A percentile compares a stretch with the other conserved stretches of the same genome.
These are phyloP conservation scores for Ustilago nuda DNA, from an alignment of 1,284 basidiomycete genomes.

Conservation along the genomic window DNA sequence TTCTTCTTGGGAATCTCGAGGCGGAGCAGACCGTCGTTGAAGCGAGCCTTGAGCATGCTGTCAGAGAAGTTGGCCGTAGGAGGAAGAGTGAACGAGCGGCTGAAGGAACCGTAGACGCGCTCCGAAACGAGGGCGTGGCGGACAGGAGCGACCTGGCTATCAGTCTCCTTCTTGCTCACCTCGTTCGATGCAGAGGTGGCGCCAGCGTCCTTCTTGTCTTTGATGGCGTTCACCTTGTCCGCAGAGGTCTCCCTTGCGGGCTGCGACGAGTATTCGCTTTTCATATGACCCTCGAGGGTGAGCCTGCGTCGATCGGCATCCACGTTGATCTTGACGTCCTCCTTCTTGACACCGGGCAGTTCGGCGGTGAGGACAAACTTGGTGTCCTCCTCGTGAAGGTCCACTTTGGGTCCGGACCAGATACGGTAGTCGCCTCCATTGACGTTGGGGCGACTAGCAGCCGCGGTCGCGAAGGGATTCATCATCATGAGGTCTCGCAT, in stretches of 20 bases:
- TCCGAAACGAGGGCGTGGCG: constrained; percentile 51
- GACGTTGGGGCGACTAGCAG: constrained; percentile 34
- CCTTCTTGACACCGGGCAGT: constrained; percentile 54
- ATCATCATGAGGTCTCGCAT: constrained; percentile 36
- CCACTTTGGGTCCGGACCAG: constrained; percentile 48
- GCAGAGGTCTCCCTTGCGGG: constrained; percentile 8
- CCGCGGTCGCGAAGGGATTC: constrained; percentile 24
- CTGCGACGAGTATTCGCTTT: constrained; percentile 42
- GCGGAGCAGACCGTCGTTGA: constrained; percentile 54
- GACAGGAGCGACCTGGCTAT: constrained; percentile 23
- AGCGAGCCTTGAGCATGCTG: constrained; percentile 51
- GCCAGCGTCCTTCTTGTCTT: constrained; percentile 8
- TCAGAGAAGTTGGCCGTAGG: constrained; percentile 43
- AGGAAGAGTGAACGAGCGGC: constrained; percentile 56
- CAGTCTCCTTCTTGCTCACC: constrained; percentile 38
- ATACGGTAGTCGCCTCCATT: constrained; percentile 35
- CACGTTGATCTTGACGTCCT: constrained; percentile 53
- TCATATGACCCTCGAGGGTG: constrained; percentile 51
- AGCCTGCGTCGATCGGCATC: constrained; percentile 51
- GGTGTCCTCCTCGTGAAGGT: constrained; percentile 49
- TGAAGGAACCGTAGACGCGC: constrained; percentile 54
- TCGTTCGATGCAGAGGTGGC: constrained; percentile 19
- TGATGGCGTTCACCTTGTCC: neutral
- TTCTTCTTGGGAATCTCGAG: constrained; percentile 57
- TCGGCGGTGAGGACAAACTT: constrained; percentile 51